A percentile compares a stretch with the other conserved stretches of the same genome.
Evolutionary conservation across 768 basidiomycete genomes (phyloP).

Genomic region (Amanita inopinata): DNA sequence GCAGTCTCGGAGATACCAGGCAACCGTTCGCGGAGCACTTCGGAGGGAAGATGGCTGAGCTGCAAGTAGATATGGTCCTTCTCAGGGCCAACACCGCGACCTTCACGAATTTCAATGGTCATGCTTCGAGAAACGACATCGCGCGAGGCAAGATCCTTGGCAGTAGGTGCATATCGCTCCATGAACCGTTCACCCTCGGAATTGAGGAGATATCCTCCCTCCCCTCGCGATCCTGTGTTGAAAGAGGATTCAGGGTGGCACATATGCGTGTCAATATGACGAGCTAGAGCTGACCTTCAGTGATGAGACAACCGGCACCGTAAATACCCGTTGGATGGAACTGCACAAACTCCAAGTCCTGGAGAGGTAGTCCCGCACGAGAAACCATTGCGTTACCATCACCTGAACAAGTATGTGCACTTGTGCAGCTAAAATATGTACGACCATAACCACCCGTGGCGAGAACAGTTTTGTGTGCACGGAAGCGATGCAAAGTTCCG

Average conservation of each 20-base stretch:
- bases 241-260: too few species aligned
- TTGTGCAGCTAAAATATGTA: conserved; percentile 97
- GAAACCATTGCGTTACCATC: conserved; percentile 99
- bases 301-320: conserved; percentile 97
- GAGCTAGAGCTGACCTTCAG: conserved; percentile 56
- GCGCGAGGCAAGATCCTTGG: conserved; percentile 98
- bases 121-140: conserved; percentile 99
- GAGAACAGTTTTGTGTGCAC: conserved; percentile 95
- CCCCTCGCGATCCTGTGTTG: conserved; percentile 89
- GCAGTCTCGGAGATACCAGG: conserved; percentile 99
- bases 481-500: conserved; percentile 97
- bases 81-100: conserved; percentile 96
- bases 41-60: conserved; percentile 93
- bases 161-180: conserved; percentile 99
- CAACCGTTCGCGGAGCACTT: conserved; percentile 90
- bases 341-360: conserved; percentile 98
- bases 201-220: conserved; percentile 97
- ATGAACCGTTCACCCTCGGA: conserved; percentile 99
- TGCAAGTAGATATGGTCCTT: conserved; percentile 97
- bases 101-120: conserved; percentile 98
- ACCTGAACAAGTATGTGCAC: conserved; percentile 97
- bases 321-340: conserved; percentile 99
- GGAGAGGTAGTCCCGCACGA: conserved; percentile 90
- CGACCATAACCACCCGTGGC: conserved; percentile 98
- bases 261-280: not conserved